phyloP scores from a whole-genome alignment of 1,284 basidiomycete genomes.

The Cutaneotrichosporon sp. region DNA sequence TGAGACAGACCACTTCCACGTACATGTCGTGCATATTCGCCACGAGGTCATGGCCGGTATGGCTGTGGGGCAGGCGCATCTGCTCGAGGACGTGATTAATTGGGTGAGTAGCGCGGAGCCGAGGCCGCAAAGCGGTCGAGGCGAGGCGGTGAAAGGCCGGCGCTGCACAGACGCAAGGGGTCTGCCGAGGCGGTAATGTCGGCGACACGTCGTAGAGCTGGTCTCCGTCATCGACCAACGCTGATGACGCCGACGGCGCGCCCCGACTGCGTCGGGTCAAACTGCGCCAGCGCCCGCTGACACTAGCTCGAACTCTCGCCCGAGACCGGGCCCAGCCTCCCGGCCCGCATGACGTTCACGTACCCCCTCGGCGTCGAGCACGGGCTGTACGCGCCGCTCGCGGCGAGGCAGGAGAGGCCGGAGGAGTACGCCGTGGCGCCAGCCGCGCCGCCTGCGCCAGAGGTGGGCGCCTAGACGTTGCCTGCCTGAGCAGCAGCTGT shows the following conservation, averaged over 20 bases:
- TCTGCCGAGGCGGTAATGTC: too few relatives aligned
- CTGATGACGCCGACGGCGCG: too few relatives aligned
- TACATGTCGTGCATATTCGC: constrained; percentile 81
- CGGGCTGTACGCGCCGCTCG: constrained; percentile 53
- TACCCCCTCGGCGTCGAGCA: constrained; percentile 79
- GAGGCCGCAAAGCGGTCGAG: too few relatives aligned
- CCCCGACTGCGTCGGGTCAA: too few relatives aligned
- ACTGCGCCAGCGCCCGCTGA: background rate
- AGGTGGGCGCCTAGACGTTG: too few relatives aligned
- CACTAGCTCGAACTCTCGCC: constrained; percentile 58
- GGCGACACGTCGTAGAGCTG: too few relatives aligned
- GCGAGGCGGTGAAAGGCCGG: too few relatives aligned
- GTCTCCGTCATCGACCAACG: too few relatives aligned
- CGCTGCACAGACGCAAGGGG: too few relatives aligned
- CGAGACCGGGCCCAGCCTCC: constrained; percentile 48
- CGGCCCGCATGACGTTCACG: constrained; percentile 69
- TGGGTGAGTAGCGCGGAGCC: constrained; percentile 55
- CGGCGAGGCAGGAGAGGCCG: background rate
- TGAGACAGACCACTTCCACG: constrained; percentile 79
- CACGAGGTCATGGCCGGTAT: constrained; percentile 63
- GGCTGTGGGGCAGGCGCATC: constrained; percentile 83
- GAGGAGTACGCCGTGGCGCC: too few relatives aligned
- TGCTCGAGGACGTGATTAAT: constrained; percentile 85
- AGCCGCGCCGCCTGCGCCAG: too few relatives aligned
- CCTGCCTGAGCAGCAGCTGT: too few relatives aligned